Conservation (phyloP, 352 stramenopile species). For the Aphanomyces stellatus region DNA sequence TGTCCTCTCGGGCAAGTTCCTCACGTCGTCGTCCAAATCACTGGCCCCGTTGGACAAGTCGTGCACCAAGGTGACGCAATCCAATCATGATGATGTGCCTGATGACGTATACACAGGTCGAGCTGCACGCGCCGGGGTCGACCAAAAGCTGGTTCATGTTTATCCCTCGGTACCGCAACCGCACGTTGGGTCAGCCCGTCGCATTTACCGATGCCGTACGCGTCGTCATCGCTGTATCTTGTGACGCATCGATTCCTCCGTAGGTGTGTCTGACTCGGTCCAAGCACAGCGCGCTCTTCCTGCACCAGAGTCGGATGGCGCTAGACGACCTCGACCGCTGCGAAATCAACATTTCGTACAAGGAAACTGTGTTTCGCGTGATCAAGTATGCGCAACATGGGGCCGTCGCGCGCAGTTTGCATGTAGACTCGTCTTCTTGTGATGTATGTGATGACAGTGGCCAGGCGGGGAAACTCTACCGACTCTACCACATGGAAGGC, state of each 20-base stretch:
- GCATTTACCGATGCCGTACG: not conserved
- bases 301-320: not conserved
- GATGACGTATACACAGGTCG: not conserved
- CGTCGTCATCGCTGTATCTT: no score
- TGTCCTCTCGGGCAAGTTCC: conserved; percentile 15
- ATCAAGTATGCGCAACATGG: not conserved
- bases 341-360: conserved; percentile 10
- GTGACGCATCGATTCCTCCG: no score
- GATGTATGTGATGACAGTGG: no score
- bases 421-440: no score
- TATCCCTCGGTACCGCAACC: not conserved
- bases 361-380: not conserved
- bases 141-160: conserved; percentile 16
- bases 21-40: conserved; percentile 5
- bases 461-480: conserved; percentile 10
- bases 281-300: not conserved
- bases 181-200: not conserved
- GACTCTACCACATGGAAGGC: conserved; percentile 12
- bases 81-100: no score
- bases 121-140: not conserved
- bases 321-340: no score
- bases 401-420: not conserved
- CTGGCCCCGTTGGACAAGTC: conserved; percentile 11
- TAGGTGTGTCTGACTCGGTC: conserved; percentile 10
- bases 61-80: conserved; percentile 16